A percentile compares a stretch with the other conserved stretches of the same genome.
phyloP scores from a whole-genome alignment of 139 green algal genomes.

The Chlamydomonas urium region DNA sequence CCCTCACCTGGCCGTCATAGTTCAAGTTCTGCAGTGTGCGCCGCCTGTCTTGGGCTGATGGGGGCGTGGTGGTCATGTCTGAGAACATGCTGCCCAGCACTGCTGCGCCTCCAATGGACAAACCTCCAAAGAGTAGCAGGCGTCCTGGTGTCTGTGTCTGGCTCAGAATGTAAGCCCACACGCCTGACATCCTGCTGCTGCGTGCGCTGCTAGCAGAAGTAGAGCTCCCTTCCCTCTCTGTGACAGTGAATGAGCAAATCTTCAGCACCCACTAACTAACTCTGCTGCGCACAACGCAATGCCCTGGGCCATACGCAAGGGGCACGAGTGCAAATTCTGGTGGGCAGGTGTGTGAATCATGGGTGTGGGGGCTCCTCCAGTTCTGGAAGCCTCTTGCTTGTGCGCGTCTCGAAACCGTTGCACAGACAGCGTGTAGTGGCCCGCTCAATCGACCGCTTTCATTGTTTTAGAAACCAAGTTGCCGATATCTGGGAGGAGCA shows the following conservation, averaged over 20 bases:
- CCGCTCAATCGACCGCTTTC: background rate
- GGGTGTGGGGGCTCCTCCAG: background rate
- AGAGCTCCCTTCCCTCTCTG: too few species aligned
- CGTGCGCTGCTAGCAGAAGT: too few species aligned
- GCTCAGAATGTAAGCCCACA: too few species aligned
- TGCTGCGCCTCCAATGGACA: slow-evolving; percentile 14
- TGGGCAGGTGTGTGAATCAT: background rate
- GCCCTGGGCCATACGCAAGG: too few species aligned
- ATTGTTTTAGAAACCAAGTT: background rate
- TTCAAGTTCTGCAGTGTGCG: slow-evolving; percentile 7
- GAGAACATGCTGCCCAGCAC: slow-evolving; percentile 20
- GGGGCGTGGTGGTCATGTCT: background rate
- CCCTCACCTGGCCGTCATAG: slow-evolving; percentile 26
- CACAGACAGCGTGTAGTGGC: background rate
- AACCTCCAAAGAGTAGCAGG: slow-evolving; percentile 21
- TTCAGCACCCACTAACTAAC: too few species aligned
- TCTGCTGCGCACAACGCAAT: too few species aligned
- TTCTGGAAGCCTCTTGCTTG: background rate
- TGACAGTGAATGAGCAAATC: too few species aligned
- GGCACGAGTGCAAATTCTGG: too few species aligned
- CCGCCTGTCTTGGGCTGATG: background rate
- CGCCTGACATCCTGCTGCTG: too few species aligned
- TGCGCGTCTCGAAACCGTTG: background rate
- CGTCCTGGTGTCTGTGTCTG: too few species aligned
- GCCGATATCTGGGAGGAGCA: too few species aligned